These are phyloP conservation scores for Colletotrichum cuscutae DNA, from an alignment of 2,329 filamentous ascomycete genomes.

Conservation along the genomic window DNA sequence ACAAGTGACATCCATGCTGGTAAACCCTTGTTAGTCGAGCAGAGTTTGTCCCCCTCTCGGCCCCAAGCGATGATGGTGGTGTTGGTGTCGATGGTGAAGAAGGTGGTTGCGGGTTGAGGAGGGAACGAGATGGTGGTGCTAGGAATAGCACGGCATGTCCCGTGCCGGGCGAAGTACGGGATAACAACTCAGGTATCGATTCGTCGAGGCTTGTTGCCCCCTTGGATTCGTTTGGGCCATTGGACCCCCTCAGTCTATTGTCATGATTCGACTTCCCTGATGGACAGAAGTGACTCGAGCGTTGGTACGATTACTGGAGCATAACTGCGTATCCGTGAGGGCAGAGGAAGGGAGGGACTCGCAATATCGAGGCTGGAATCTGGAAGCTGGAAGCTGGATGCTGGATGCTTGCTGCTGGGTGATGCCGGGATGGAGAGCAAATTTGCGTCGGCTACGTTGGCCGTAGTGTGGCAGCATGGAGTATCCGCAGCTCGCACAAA, in stretches of 20 bases:
- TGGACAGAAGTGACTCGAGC: not conserved
- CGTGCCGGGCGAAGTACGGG: constrained; percentile 11
- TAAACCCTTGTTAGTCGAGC: not conserved
- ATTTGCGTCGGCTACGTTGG: not conserved
- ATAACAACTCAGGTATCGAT: not conserved
- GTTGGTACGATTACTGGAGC: not conserved
- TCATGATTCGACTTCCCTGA: not conserved
- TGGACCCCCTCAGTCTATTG: not conserved
- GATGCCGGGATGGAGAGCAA: not conserved
- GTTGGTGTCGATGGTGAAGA: not conserved
- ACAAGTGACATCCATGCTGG: not conserved
- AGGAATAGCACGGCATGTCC: constrained; percentile 27
- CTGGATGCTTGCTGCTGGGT: not conserved
- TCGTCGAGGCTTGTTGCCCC: not conserved
- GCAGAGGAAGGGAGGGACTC: not conserved
- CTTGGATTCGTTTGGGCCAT: not conserved
- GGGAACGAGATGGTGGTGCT: not conserved
- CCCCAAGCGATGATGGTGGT: constrained; percentile 1
- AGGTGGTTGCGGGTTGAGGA: not conserved
- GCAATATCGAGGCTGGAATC: not conserved
- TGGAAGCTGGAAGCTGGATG: not conserved
- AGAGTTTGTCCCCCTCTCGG: constrained; percentile 7
- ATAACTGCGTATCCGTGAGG: not conserved
- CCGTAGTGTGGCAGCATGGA: not conserved
- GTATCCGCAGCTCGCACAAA: not conserved